A percentile compares a stretch with the other conserved stretches of the same genome.
These are phyloP conservation scores for Lentinula lateritia DNA, from an alignment of 768 basidiomycete genomes.

Conservation along the genomic window DNA sequence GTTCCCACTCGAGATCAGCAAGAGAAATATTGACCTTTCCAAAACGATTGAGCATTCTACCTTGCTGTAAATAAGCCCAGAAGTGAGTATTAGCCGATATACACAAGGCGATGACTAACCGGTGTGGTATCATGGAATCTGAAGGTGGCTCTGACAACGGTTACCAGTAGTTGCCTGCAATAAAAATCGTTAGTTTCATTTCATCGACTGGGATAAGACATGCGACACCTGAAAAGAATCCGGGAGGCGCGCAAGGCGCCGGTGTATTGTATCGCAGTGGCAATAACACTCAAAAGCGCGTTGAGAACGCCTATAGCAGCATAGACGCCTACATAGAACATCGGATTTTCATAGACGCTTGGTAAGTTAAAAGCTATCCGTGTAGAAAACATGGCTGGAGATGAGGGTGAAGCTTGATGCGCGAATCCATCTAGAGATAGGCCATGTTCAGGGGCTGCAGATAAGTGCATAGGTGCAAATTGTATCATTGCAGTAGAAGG, in stretches of 20 bases:
- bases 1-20: not conserved
- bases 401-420: not conserved
- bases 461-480: slow-evolving; percentile 26
- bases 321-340: slow-evolving; percentile 70
- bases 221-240: slow-evolving; percentile 31
- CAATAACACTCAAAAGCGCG: slow-evolving; percentile 40
- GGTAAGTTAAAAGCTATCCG: slow-evolving; percentile 34
- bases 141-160: slow-evolving; percentile 79
- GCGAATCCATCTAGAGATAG: slow-evolving; percentile 25
- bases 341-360: slow-evolving; percentile 49
- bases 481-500: slow-evolving; percentile 19
- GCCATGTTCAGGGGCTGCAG: slow-evolving; percentile 30
- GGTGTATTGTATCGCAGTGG: slow-evolving; percentile 51
- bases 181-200: not conserved
- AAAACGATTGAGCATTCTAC: slow-evolving; percentile 84
- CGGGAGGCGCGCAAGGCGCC: slow-evolving; percentile 50
- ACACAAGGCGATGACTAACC: slow-evolving; percentile 27
- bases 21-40: slow-evolving; percentile 42
- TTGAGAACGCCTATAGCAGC: slow-evolving; percentile 51
- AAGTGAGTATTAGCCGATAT: not conserved
- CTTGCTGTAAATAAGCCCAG: slow-evolving; percentile 24
- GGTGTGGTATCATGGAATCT: slow-evolving; percentile 83
- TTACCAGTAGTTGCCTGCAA: slow-evolving; percentile 47
- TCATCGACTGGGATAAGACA: not conserved
- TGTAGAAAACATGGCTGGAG: not conserved